phyloP scores from a whole-genome alignment of 1,284 basidiomycete species.

The Ustilago esculenta region DNA sequence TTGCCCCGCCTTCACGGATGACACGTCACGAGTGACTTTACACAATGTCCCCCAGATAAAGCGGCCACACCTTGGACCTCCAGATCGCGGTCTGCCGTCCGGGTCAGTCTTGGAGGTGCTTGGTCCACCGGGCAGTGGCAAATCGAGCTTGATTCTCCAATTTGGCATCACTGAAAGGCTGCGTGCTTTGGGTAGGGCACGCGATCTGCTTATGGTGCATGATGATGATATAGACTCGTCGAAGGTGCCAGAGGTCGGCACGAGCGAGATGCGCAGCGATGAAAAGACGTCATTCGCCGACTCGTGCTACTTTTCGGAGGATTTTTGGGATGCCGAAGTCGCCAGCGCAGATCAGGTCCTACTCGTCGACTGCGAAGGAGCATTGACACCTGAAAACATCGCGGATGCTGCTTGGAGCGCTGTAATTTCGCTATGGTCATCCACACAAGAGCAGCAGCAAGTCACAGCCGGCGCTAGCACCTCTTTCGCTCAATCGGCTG shows the following conservation, averaged over 20 bases:
- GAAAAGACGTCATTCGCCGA: not conserved
- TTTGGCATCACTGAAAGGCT: conserved; percentile 35
- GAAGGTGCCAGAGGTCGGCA: not conserved
- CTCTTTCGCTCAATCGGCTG: too few species aligned
- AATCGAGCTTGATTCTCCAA: conserved; percentile 27
- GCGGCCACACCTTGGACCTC: not conserved
- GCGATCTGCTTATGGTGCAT: conserved; percentile 4
- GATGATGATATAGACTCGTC: not conserved
- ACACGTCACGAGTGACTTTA: not conserved
- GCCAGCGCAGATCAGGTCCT: conserved; percentile 33
- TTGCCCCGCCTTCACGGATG: too few species aligned
- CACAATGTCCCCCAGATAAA: not conserved
- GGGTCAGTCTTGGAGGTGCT: conserved; percentile 39
- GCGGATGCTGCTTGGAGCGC: conserved; percentile 32
- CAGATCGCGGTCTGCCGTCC: conserved; percentile 29
- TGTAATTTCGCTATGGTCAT: conserved; percentile 16
- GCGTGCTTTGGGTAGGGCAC: conserved; percentile 20
- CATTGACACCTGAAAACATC: conserved; percentile 23
- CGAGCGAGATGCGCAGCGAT: not conserved
- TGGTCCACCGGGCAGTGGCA: conserved; percentile 40
- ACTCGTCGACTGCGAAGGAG: conserved; percentile 45
- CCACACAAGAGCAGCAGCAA: not conserved
- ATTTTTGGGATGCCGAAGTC: conserved; percentile 47
- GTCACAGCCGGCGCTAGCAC: too few species aligned
- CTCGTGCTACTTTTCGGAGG: conserved; percentile 28